Percentiles rank a stretch among this genome's conserved stretches.
Evolutionary conservation across 306 rosid genomes (phyloP).

Genomic region (Cucurbita pepo): DNA sequence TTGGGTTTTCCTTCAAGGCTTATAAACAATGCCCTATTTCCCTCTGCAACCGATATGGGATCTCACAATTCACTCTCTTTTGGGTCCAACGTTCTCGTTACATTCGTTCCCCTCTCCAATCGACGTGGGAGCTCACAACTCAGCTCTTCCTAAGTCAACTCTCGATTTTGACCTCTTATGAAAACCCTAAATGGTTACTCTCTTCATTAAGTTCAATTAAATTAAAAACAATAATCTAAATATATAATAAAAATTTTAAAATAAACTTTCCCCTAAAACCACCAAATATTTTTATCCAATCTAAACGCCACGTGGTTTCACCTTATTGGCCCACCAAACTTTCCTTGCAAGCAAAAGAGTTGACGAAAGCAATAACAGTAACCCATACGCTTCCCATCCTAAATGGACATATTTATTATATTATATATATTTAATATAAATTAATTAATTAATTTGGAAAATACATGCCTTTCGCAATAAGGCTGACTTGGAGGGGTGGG

Average conservation of each 20-base stretch:
- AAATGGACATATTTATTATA: neutral
- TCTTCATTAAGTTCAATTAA: neutral
- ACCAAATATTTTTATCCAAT: neutral
- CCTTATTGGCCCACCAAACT: neutral
- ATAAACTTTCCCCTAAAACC: neutral
- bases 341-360: neutral
- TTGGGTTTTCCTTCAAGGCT: too few relatives aligned
- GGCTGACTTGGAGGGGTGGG: slow-evolving; percentile 23
- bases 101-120: too few relatives aligned
- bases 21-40: too few relatives aligned
- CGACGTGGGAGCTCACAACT: too few relatives aligned
- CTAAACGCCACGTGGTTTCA: neutral
- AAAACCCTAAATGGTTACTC: neutral
- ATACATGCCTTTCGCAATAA: slow-evolving; percentile 10
- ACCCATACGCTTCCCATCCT: neutral
- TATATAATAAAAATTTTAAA: too few relatives aligned
- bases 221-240: neutral
- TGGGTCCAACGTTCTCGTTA: too few relatives aligned
- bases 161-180: too few relatives aligned
- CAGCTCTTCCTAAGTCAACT: too few relatives aligned
- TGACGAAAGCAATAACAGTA: neutral
- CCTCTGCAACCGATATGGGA: too few relatives aligned
- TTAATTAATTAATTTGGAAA: neutral
- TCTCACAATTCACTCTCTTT: too few relatives aligned
- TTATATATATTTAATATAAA: too few relatives aligned